These are phyloP conservation scores for Coemansia sp. DNA, from an alignment of 192 early-diverging fungal species.

Conservation along the genomic window DNA sequence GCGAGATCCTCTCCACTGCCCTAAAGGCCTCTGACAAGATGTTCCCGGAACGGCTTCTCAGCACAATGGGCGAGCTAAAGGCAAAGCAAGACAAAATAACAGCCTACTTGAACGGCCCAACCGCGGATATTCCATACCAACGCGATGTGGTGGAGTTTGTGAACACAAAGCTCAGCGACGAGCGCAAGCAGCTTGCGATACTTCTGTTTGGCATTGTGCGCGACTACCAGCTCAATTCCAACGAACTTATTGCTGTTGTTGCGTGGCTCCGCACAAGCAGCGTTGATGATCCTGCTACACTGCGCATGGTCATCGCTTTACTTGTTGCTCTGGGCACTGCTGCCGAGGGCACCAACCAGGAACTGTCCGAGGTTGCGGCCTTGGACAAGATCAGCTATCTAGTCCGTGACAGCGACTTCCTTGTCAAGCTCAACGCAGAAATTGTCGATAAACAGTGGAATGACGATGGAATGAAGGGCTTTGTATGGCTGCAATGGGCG, in stretches of 20 bases:
- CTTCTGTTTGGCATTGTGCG: slow-evolving; percentile 43
- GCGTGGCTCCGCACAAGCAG: slow-evolving; percentile 43
- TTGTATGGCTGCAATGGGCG: slow-evolving; percentile 64
- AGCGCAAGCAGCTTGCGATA: slow-evolving; percentile 52
- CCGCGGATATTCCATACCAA: slow-evolving; percentile 51
- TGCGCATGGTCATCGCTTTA: slow-evolving; percentile 35
- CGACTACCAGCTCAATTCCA: slow-evolving; percentile 43
- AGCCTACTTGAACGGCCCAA: slow-evolving; percentile 53
- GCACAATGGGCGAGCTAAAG: slow-evolving; percentile 53
- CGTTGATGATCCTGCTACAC: slow-evolving; percentile 40
- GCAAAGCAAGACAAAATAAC: slow-evolving; percentile 52
- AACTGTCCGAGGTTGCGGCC: slow-evolving; percentile 34
- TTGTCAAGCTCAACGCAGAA: slow-evolving; percentile 41
- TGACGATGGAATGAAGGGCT: slow-evolving; percentile 51
- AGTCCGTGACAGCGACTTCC: slow-evolving; percentile 40
- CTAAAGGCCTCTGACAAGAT: slow-evolving; percentile 28
- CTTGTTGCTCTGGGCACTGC: slow-evolving; percentile 38
- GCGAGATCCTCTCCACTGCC: slow-evolving; percentile 40
- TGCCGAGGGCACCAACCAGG: slow-evolving; percentile 22
- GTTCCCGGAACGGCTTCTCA: slow-evolving; percentile 58
- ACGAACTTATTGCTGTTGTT: slow-evolving; percentile 35
- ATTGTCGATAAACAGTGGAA: slow-evolving; percentile 46
- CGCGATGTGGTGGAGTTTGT: slow-evolving; percentile 47
- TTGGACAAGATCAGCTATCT: slow-evolving; percentile 45
- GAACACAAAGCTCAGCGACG: slow-evolving; percentile 37